A percentile compares a stretch with the other conserved stretches of the same genome.
These are phyloP conservation scores for Zizania latifolia DNA, from an alignment of 176 grass and related monocot species.

Conservation along the genomic window DNA sequence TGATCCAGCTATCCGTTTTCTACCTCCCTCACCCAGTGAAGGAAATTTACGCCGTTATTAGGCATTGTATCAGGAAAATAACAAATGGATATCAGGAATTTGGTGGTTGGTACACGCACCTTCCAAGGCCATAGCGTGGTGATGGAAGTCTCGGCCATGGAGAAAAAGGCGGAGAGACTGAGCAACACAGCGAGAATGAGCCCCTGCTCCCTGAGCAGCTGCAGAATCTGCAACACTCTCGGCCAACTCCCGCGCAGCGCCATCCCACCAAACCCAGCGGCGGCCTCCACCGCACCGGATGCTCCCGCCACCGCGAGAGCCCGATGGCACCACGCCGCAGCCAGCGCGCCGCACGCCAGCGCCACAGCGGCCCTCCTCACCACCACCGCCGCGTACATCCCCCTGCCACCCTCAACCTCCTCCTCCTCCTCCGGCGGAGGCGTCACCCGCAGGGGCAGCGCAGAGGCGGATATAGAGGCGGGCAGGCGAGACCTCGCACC, in stretches of 20 bases:
- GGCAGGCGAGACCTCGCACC: constrained; percentile 4
- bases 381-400: neutral
- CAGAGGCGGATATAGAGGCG: constrained; percentile 1
- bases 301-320: constrained; percentile 20
- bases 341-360: constrained; percentile 12
- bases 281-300: constrained; percentile 33
- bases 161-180: constrained; percentile 93
- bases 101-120: constrained; percentile 33
- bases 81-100: neutral
- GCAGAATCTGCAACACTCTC: constrained; percentile 54
- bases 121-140: constrained; percentile 99
- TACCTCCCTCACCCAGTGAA: neutral
- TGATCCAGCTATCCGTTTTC: neutral
- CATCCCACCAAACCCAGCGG: constrained; percentile 26
- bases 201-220: constrained; percentile 77
- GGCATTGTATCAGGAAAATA: neutral
- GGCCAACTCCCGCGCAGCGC: constrained; percentile 47
- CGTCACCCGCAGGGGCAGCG: neutral
- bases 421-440: constrained; percentile 7
- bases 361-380: constrained; percentile 27
- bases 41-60: neutral
- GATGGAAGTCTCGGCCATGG: constrained; percentile 96
- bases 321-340: constrained; percentile 25
- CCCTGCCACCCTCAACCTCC: neutral
- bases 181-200: constrained; percentile 57